Base-by-base conservation (phyloP, 1,284 basidiomycete genomes). In the Irpex lacteus region DNA sequence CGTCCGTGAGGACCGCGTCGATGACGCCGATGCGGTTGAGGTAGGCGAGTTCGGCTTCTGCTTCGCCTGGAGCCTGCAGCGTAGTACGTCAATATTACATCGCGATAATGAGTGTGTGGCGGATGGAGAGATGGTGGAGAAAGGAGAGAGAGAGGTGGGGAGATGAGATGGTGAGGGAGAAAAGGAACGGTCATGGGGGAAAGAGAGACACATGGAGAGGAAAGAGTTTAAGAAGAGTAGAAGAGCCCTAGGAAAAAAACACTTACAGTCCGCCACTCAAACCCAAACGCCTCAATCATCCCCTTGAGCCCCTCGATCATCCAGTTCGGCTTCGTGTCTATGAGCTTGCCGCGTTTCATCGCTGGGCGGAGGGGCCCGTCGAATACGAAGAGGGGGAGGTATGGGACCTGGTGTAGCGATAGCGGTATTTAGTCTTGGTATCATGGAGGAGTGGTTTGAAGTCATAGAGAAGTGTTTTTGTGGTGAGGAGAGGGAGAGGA, bases 31-130 rank as follows among this genome's bases (percentile, higher is more conserved):
- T 85, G 3, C 81, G 78, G 70, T 94, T 95, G 67, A 98, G 81
- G 66, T 91, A 90, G 0, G 97, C 97, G 0, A 99, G 82, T 72
- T 99, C 97, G 0, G 97, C 97, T 75, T 99, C 97, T 0, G 97
- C 97, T 76, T 98, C 97, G 9, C 95, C 97, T 0, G 94, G 94
- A 4, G 97, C 97, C 86, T 92, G 50, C 32, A 9, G 18, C n/a
- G n/a, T n/a, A n/a, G n/a, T n/a, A n/a, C n/a, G n/a, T n/a, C n/a
- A n/a, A n/a, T n/a, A n/a, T n/a, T n/a, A n/a, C n/a, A n/a, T n/a
- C n/a, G n/a, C n/a, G n/a, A n/a, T n/a, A n/a, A n/a, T n/a, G n/a
- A n/a, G n/a, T n/a, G n/a, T n/a, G n/a, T n/a, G n/a, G n/a, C n/a
- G n/a, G n/a, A n/a, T n/a, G n/a, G n/a, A n/a, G n/a, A n/a, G n/a